Evolutionary conservation across 768 basidiomycete species (phyloP).

Genomic region (Suillus luteus): DNA sequence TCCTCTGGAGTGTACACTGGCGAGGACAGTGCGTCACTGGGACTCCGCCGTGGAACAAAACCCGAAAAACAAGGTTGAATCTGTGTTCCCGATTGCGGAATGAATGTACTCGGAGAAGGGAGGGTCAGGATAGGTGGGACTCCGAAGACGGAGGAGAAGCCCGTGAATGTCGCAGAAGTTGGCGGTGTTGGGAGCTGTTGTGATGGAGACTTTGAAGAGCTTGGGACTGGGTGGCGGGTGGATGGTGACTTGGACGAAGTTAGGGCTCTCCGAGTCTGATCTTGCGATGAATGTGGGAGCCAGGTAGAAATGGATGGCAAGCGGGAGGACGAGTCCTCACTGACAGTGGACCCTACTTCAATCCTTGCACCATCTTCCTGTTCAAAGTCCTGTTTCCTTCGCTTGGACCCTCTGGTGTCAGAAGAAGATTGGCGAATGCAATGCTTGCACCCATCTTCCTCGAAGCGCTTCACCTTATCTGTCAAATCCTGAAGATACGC

Average conservation of each 20-base stretch:
- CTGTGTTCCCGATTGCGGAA: slow-evolving; percentile 15
- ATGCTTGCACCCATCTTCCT: slow-evolving; percentile 29
- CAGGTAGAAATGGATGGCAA: slow-evolving; percentile 73
- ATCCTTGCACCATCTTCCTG: background rate
- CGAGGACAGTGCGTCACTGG: slow-evolving; percentile 24
- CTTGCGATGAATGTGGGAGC: slow-evolving; percentile 43
- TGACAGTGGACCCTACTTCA: background rate
- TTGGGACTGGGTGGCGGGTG: slow-evolving; percentile 30
- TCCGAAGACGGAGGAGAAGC: slow-evolving; percentile 34
- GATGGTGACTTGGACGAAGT: slow-evolving; percentile 36
- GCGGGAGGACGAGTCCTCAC: slow-evolving; percentile 29
- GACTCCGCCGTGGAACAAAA: slow-evolving; percentile 21
- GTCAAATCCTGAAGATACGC: slow-evolving; percentile 74
- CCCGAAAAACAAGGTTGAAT: slow-evolving; percentile 28
- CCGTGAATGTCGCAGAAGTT: slow-evolving; percentile 51
- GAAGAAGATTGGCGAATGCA: slow-evolving; percentile 17
- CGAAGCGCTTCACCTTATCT: slow-evolving; percentile 50
- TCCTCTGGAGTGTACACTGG: slow-evolving; percentile 53
- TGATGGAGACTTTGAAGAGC: slow-evolving; percentile 9
- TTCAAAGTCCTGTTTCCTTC: background rate
- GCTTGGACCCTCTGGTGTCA: slow-evolving; percentile 11
- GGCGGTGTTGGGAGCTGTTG: slow-evolving; percentile 58
- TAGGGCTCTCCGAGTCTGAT: slow-evolving; percentile 27
- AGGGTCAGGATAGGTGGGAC: slow-evolving; percentile 46
- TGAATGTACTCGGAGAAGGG: slow-evolving; percentile 32